A percentile compares a stretch with the other conserved stretches of the same genome.
These are phyloP conservation scores for Naganishia sp. DNA, from an alignment of 1,284 basidiomycete species.

Conservation along the genomic window DNA sequence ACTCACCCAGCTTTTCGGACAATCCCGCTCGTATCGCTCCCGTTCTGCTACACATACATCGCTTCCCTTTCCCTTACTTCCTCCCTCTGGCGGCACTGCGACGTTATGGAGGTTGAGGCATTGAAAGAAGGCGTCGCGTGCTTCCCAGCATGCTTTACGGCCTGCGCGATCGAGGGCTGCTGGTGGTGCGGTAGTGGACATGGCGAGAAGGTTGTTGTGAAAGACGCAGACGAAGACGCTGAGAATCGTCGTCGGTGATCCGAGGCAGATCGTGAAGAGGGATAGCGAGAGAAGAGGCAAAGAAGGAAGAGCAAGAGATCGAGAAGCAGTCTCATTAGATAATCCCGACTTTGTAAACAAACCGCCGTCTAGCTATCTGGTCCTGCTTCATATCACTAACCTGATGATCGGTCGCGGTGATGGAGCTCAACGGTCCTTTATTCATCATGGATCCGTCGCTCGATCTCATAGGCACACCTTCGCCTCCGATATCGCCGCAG, in stretches of 20 bases:
- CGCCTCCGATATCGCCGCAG: background rate
- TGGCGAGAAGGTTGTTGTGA: conserved; percentile 2
- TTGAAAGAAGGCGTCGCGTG: conserved; percentile 53
- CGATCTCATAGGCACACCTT: conserved; percentile 8
- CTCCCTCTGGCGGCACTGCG: conserved; percentile 41
- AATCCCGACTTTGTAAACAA: conserved; percentile 18
- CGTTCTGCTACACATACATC: conserved; percentile 46
- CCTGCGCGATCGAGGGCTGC: conserved; percentile 51
- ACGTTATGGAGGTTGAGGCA: conserved; percentile 51
- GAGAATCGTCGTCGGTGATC: background rate
- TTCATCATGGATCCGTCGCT: conserved; percentile 6
- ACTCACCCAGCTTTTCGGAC: conserved; percentile 56
- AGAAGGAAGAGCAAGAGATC: conserved; percentile 4
- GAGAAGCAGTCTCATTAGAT: conserved; percentile 7
- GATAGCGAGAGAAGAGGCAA: background rate
- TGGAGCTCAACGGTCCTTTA: too few species aligned
- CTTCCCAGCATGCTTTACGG: conserved; percentile 52
- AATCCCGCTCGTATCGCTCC: conserved; percentile 47
- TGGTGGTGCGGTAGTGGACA: conserved; percentile 36
- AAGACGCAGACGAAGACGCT: background rate
- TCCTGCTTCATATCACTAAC: background rate
- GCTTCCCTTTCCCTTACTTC: conserved; percentile 36
- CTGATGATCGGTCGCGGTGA: background rate
- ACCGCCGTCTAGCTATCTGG: background rate
- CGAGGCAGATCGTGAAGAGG: background rate